Percentiles rank a stretch among this genome's conserved stretches.
Evolutionary conservation across 2,329 filamentous ascomycete species (phyloP).

Genomic region (Hypoxylon sp.): DNA sequence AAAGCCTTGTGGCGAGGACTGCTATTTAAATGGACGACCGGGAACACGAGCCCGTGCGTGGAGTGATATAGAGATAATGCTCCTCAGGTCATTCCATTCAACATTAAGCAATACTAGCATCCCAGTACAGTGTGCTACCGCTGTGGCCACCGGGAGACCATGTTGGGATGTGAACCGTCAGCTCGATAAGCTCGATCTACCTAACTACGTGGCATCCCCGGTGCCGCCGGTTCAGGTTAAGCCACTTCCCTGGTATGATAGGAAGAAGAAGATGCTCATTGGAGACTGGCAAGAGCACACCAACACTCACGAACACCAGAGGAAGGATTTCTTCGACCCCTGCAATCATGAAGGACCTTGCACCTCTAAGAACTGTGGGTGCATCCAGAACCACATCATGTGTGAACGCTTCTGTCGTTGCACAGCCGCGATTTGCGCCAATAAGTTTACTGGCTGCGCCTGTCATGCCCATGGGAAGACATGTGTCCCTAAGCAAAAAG

Average conservation of each 20-base stretch:
- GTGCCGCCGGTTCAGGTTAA: constrained; percentile 58
- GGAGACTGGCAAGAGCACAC: constrained; percentile 71
- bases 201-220: constrained; percentile 51
- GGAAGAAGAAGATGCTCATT: constrained; percentile 67
- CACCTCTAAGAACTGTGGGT: constrained; percentile 70
- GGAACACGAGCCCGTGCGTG: constrained; percentile 59
- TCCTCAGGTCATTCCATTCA: constrained; percentile 64
- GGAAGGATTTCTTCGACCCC: constrained; percentile 72
- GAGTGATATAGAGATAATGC: constrained; percentile 64
- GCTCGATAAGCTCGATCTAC: constrained; percentile 59
- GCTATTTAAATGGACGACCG: constrained; percentile 59
- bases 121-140: constrained; percentile 65
- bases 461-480: constrained; percentile 74
- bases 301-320: constrained; percentile 68
- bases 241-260: constrained; percentile 69
- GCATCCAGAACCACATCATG: constrained; percentile 71
- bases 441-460: constrained; percentile 76
- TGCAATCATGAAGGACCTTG: constrained; percentile 81
- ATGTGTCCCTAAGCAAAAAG: constrained; percentile 70
- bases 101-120: constrained; percentile 61
- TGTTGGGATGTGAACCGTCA: constrained; percentile 68
- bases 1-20: constrained; percentile 57
- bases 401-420: constrained; percentile 83
- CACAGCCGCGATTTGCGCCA: constrained; percentile 70
- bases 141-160: constrained; percentile 65